Evolutionary conservation across 106 monocot genomes (phyloP), one percentile per base, ranked within the genome.

Genomic region (Dendrobium catenatum): DNA sequence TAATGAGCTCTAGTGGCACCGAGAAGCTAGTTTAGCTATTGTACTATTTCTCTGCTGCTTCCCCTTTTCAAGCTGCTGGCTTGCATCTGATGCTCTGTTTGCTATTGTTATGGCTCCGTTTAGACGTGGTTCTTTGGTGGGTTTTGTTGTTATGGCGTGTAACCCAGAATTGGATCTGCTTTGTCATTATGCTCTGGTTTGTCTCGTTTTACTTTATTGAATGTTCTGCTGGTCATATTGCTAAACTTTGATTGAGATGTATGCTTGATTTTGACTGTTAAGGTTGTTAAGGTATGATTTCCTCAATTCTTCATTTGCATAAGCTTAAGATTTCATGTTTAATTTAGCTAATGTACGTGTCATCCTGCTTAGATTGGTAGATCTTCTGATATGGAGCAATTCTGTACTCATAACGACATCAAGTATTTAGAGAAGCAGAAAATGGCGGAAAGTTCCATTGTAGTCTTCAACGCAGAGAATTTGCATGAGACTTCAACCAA

Each of bases 361-460:
- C 86, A 20, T 70, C 15, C 33, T 70, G 66, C 82, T 84, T 88
- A 85, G 85, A 83, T 84, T 81, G 76, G 58, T 51, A 80, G 78
- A 87, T 85, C 82, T 86, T 86, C 93, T 37, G 79, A 77, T 87
- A 83, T 88, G 82, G 89, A 85, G 82, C 83, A 92, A 77, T 87
- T 88, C 67, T 85, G 81, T 85, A 87, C 86, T 89, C 82, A 87
- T 86, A 76, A 79, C 75, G 89, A 91, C 82, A 83, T 78, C 47
- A 88, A 83, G 78, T 75, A 88, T 84, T 80, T 74, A 74, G 88
- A 80, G 49, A 89, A 87, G 77, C 90, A 89, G 42, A 90, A 72
- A 81, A 41, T 72, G 26, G 59, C 70, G 29, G 89, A 80, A 70
- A 80, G 47, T 11, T 43, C 85, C 79, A 42, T 84, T 80, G 47